Evolutionary conservation across 2,329 filamentous ascomycete species (phyloP), one percentile per base, ranked within the genome.

Genomic region (Colletotrichum horii): DNA sequence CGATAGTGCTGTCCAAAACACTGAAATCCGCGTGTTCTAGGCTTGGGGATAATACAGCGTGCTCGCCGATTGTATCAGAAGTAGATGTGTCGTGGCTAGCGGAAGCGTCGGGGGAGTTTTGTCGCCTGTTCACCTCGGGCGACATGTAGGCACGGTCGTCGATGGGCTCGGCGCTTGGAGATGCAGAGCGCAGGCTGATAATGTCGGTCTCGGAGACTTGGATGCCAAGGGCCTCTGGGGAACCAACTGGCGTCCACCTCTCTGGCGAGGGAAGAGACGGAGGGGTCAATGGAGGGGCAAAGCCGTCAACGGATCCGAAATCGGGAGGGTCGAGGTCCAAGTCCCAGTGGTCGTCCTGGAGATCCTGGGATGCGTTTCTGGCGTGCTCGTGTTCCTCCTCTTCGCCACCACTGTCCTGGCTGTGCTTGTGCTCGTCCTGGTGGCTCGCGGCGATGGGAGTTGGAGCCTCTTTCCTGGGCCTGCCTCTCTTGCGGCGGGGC

Each of bases 311-410:
- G 4, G 14, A 58, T 58, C 55, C 26, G 22, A 58, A 15, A 11
- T 58, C 55, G 22, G 15, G 15, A 58, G 55, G 12, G 8, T 19
- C 26, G 2, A 0, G 19, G 9, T 15, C 16, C 26, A 9, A 11
- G 3, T 16, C 16, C 16, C 7, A 19, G 2, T 38, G 16, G 16
- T 38, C 36, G 48, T 55, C 48, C 48, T 22, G 0, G 22, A 22
- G 48, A 15, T 55, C 22, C 8, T 55, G 5, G 0, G 2, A 0
- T 4, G 3, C 11, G 48, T 24, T 0, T 55, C 48, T 55, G 4
- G 22, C 48, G 4, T 22, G 14, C 19, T 22, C 48, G 22, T 9
- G 48, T 2, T 1, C 2, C 2, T 55, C 48, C 0, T 55, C 48
- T 0, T 55, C 48, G n/a, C 22, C 3, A 0, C 0, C 6, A 22